These are phyloP conservation scores for Zygoascus hellenicus DNA, from an alignment of 1,139 yeast species.

Conservation along the genomic window DNA sequence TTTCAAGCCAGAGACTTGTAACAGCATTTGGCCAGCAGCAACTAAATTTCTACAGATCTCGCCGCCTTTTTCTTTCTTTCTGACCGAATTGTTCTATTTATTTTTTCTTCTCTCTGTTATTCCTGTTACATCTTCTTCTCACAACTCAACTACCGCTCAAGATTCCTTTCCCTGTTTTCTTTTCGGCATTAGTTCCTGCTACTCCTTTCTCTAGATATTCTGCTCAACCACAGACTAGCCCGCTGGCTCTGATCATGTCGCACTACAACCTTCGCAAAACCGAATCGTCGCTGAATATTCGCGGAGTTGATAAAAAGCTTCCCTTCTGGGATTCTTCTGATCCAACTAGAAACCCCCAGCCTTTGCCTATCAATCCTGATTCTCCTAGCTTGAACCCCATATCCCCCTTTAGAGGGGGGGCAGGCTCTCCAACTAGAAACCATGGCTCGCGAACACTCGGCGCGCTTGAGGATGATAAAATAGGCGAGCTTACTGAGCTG, in stretches of 20 bases:
- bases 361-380: conserved; percentile 34
- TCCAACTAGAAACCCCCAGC: conserved; percentile 37
- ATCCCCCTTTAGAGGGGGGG: conserved; percentile 15
- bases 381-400: conserved; percentile 28
- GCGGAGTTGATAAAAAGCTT: conserved; percentile 15
- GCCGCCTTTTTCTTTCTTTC: background rate
- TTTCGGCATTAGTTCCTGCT: background rate
- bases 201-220: background rate
- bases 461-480: conserved; percentile 29
- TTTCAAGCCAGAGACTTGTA: no score
- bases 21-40: no score
- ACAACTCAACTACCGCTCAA: background rate
- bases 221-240: conserved; percentile 1
- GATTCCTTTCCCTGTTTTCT: background rate
- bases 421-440: conserved; percentile 19
- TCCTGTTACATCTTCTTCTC: conserved; percentile 8
- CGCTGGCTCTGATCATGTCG: conserved; percentile 5
- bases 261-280: conserved; percentile 12
- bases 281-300: conserved; percentile 16
- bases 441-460: conserved; percentile 21
- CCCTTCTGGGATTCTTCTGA: conserved; percentile 36
- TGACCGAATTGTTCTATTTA: background rate
- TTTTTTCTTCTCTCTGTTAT: background rate
- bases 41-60: no score
- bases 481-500: conserved; percentile 29